Evolutionary conservation across 2,329 filamentous ascomycete species (phyloP).

Genomic region (Chaetomium sp.): DNA sequence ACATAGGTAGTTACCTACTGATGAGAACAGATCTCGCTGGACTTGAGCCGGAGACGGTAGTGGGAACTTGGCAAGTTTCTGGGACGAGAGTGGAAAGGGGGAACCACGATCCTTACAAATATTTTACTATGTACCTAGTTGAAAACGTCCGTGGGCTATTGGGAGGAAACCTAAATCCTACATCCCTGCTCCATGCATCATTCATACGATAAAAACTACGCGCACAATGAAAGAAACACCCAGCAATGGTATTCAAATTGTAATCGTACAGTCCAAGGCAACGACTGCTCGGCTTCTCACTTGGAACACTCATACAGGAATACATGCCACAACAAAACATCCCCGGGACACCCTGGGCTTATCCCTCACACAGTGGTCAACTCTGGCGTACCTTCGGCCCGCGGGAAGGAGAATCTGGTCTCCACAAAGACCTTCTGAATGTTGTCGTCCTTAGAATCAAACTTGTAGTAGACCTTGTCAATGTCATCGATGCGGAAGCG

Average conservation of each 20-base stretch:
- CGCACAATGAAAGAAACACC: too few relatives aligned
- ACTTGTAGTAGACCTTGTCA: slow-evolving; percentile 65
- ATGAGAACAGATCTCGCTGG: too few relatives aligned
- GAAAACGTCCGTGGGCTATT: too few relatives aligned
- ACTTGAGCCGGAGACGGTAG: too few relatives aligned
- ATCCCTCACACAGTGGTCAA: slow-evolving; percentile 44
- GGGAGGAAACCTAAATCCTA: too few relatives aligned
- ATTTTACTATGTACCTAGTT: neutral
- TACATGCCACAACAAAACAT: neutral
- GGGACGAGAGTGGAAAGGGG: neutral
- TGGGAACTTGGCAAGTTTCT: neutral
- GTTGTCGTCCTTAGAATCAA: slow-evolving; percentile 62
- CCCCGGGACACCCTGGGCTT: neutral
- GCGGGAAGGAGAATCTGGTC: slow-evolving; percentile 58
- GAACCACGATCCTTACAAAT: neutral
- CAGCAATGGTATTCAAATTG: too few relatives aligned
- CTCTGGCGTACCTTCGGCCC: slow-evolving; percentile 47
- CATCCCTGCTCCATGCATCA: too few relatives aligned
- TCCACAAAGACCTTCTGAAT: slow-evolving; percentile 81
- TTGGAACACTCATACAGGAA: neutral
- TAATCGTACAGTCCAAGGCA: neutral
- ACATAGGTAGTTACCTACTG: too few relatives aligned
- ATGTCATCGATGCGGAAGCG: slow-evolving; percentile 74
- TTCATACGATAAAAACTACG: too few relatives aligned
- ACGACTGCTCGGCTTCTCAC: neutral